Conservation (phyloP, 2,329 filamentous ascomycete genomes). For the Pyrenophora tritici-repentis region DNA sequence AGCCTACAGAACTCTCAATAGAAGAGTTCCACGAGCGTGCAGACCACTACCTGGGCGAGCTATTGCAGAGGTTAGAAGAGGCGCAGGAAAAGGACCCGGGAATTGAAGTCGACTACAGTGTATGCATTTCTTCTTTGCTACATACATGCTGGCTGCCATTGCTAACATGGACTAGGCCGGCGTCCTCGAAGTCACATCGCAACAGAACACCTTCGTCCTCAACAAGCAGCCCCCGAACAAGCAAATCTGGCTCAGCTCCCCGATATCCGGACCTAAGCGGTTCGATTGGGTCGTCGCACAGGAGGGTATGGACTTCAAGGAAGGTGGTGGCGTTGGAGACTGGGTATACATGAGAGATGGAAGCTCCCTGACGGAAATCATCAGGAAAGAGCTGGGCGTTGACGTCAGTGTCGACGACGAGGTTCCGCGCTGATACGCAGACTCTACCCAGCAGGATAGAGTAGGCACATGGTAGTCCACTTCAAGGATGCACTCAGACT, state of each 20-base stretch:
- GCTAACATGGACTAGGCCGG: constrained; percentile 65
- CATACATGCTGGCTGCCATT: constrained; percentile 11
- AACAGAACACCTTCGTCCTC: constrained; percentile 81
- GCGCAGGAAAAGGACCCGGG: constrained; percentile 74
- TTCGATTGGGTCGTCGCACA: constrained; percentile 84
- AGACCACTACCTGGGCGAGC: constrained; percentile 71
- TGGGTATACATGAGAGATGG: constrained; percentile 92
- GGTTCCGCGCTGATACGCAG: constrained; percentile 32
- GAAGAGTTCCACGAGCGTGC: constrained; percentile 77
- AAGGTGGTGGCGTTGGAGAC: constrained; percentile 71
- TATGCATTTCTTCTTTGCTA: constrained; percentile 54
- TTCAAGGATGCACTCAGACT: background rate
- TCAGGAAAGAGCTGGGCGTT: constrained; percentile 77
- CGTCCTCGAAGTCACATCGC: constrained; percentile 75
- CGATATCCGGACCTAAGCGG: constrained; percentile 87
- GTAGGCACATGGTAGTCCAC: background rate
- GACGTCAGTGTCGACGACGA: constrained; percentile 48
- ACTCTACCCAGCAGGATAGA: constrained; percentile 1
- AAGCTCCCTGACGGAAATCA: constrained; percentile 71
- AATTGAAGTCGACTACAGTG: constrained; percentile 86
- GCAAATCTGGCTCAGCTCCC: constrained; percentile 95
- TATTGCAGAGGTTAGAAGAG: constrained; percentile 68
- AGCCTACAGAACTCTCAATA: constrained; percentile 69
- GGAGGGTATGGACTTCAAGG: constrained; percentile 77
- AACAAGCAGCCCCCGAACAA: constrained; percentile 99